Percentiles rank a stretch among this genome's conserved stretches.
phyloP scores from a whole-genome alignment of 257 asterid genomes.

The Solanum habrochaites region DNA sequence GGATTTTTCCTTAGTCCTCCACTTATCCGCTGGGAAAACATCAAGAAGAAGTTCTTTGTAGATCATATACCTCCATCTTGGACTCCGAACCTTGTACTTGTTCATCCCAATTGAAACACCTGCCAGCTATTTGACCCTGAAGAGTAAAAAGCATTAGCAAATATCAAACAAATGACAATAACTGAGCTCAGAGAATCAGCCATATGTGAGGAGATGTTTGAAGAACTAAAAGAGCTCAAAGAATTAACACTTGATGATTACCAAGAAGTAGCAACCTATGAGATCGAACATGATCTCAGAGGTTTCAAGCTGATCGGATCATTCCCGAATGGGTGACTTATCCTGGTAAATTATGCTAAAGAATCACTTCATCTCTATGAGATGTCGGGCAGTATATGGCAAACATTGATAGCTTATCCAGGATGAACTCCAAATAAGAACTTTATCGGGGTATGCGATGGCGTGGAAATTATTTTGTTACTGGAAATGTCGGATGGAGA shows the following conservation, averaged over 20 bases:
- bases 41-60: background rate
- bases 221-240: too few species aligned
- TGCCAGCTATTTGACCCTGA: too few species aligned
- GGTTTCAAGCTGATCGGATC: background rate
- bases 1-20: background rate
- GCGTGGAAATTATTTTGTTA: background rate
- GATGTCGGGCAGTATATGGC: background rate
- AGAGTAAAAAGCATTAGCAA: too few species aligned
- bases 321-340: background rate
- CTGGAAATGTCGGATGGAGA: background rate
- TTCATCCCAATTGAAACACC: too few species aligned
- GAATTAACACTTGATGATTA: too few species aligned
- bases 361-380: background rate
- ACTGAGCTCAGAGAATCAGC: too few species aligned
- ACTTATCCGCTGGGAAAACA: background rate
- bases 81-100: too few species aligned
- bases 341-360: background rate
- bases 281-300: background rate
- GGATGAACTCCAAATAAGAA: background rate
- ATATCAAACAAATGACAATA: too few species aligned
- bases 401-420: background rate
- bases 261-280: background rate
- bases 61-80: too few species aligned
- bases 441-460: background rate
- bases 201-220: too few species aligned